These are phyloP conservation scores for Plasmodium coatneyi DNA, from an alignment of 169 alveolate genomes.

Conservation along the genomic window DNA sequence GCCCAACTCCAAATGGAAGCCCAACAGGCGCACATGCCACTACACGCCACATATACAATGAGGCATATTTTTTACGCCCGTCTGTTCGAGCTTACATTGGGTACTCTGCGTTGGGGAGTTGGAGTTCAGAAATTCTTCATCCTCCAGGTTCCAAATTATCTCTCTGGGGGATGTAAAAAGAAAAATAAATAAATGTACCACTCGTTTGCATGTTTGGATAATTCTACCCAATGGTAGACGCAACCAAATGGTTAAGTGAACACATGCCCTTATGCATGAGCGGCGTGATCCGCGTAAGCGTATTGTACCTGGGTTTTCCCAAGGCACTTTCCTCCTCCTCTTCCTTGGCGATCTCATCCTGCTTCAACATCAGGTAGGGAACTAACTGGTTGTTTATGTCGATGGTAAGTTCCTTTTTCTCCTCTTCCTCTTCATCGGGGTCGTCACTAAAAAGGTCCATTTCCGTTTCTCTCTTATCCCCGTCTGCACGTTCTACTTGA, in stretches of 20 bases:
- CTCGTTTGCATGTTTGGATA: background rate
- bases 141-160: constrained; percentile 72
- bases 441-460: background rate
- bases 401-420: constrained; percentile 29
- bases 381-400: constrained; percentile 53
- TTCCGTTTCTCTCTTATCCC: background rate
- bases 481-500: background rate
- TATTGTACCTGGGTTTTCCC: constrained; percentile 1
- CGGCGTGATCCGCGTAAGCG: background rate
- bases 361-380: constrained; percentile 62
- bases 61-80: background rate
- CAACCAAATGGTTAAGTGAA: background rate
- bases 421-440: background rate
- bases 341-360: constrained; percentile 6
- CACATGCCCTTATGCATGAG: background rate
- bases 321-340: constrained; percentile 21
- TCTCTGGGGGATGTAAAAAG: constrained; percentile 16
- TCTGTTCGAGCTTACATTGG: constrained; percentile 31
- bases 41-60: background rate
- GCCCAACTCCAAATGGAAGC: background rate
- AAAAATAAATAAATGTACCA: background rate
- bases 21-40: background rate
- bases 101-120: constrained; percentile 54
- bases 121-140: constrained; percentile 61
- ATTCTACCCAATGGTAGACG: background rate